Evolutionary conservation across 495 filamentous ascomycete genomes (phyloP).

Genomic region (Umbilicaria muhlenbergii): DNA sequence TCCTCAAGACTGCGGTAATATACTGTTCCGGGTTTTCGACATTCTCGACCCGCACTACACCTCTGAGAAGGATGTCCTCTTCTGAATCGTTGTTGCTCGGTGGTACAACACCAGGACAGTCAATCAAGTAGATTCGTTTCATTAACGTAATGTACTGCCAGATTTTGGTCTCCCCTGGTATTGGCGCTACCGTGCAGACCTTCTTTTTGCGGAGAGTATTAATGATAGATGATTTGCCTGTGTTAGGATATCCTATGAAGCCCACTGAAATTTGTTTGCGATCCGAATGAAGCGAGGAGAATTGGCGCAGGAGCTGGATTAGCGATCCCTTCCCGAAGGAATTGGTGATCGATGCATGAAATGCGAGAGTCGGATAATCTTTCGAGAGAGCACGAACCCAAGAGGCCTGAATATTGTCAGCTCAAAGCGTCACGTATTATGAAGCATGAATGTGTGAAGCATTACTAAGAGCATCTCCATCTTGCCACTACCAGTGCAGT

Average conservation of each 20-base stretch:
- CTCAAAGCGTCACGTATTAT: constrained; percentile 7
- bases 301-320: constrained; percentile 74
- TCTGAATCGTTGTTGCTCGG: constrained; percentile 67
- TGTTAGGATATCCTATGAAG: constrained; percentile 76
- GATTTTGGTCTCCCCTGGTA: constrained; percentile 84
- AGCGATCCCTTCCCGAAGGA: constrained; percentile 74
- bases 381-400: constrained; percentile 73
- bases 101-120: constrained; percentile 91
- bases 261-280: constrained; percentile 87
- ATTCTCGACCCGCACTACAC: constrained; percentile 86
- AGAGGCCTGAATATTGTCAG: constrained; percentile 50
- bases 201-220: constrained; percentile 86
- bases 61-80: constrained; percentile 79
- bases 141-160: constrained; percentile 97
- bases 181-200: constrained; percentile 86
- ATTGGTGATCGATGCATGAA: constrained; percentile 86
- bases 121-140: constrained; percentile 93
- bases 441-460: constrained; percentile 69
- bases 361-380: constrained; percentile 83
- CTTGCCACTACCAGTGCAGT: constrained; percentile 26
- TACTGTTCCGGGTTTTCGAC: constrained; percentile 94
- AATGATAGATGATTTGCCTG: constrained; percentile 85
- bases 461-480: constrained; percentile 94
- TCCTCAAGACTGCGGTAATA: constrained; percentile 64
- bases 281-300: constrained; percentile 76